phyloP scores from a whole-genome alignment of 306 rosid species.

The Rubus parviflorus region DNA sequence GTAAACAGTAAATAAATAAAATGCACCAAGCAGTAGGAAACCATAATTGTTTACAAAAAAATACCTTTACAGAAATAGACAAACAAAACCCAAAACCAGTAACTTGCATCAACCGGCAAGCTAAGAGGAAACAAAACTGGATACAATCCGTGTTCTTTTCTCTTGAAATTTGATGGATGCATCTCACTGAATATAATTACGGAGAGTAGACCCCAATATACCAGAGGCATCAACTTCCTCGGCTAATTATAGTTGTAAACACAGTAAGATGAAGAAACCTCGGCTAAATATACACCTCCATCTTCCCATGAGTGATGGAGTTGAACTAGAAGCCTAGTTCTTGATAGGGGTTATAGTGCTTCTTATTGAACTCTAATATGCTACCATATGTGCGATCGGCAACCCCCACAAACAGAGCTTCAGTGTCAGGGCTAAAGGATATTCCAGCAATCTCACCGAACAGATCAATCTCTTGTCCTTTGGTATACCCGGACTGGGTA shows the following conservation, averaged over 20 bases:
- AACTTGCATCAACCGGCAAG: background rate
- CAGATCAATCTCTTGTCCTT: slow-evolving; percentile 76
- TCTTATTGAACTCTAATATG: slow-evolving; percentile 69
- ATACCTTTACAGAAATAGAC: background rate
- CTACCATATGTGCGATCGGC: slow-evolving; percentile 90
- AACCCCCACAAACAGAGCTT: slow-evolving; percentile 76
- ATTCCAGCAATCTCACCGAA: slow-evolving; percentile 93
- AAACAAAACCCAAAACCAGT: background rate
- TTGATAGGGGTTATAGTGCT: slow-evolving; percentile 39
- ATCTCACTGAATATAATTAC: background rate
- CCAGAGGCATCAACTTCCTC: background rate
- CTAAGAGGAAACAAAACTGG: background rate
- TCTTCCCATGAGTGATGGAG: background rate
- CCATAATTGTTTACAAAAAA: background rate
- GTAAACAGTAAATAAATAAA: background rate
- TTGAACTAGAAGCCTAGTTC: slow-evolving; percentile 45
- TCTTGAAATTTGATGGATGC: background rate
- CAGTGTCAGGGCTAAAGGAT: slow-evolving; percentile 82
- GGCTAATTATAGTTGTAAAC: background rate
- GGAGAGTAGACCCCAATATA: background rate
- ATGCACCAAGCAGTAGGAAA: background rate
- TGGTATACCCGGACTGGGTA: slow-evolving; percentile 47
- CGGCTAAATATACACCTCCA: background rate
- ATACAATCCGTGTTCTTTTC: background rate
- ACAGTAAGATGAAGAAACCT: background rate